Evolutionary conservation across 148 eudicot species (phyloP).

Genomic region (Oxyria digyna): DNA sequence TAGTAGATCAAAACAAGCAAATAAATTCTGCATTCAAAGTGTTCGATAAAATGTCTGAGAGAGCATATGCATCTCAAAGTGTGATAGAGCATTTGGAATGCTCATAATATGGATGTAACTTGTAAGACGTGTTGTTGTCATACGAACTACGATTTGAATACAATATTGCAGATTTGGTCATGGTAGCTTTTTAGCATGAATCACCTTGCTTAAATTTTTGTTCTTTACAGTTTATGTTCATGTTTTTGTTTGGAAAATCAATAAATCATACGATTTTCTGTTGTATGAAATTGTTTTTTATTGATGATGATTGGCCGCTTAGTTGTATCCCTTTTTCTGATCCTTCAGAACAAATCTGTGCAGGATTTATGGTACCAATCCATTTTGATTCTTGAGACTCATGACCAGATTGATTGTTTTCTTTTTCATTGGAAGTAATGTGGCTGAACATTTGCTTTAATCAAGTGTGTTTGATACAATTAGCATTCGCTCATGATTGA

Average conservation of each 20-base stretch:
- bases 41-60: too few relatives aligned
- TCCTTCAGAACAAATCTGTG: background rate
- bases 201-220: too few relatives aligned
- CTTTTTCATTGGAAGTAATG: background rate
- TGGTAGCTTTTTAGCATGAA: background rate
- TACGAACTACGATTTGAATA: too few relatives aligned
- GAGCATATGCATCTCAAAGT: too few relatives aligned
- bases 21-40: too few relatives aligned
- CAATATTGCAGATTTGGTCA: background rate
- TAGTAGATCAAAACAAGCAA: too few relatives aligned
- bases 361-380: background rate
- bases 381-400: background rate
- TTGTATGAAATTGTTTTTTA: background rate
- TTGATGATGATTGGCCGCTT: background rate
- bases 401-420: background rate
- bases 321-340: background rate
- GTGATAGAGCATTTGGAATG: too few relatives aligned
- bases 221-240: background rate
- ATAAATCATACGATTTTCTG: background rate
- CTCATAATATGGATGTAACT: too few relatives aligned
- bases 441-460: too few relatives aligned
- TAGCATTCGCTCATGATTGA: too few relatives aligned
- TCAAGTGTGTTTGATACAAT: too few relatives aligned
- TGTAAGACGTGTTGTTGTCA: too few relatives aligned
- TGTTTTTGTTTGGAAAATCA: slow-evolving; percentile 1